Base-by-base conservation (phyloP, 306 rosid species). In the Hippophae rhamnoides region DNA sequence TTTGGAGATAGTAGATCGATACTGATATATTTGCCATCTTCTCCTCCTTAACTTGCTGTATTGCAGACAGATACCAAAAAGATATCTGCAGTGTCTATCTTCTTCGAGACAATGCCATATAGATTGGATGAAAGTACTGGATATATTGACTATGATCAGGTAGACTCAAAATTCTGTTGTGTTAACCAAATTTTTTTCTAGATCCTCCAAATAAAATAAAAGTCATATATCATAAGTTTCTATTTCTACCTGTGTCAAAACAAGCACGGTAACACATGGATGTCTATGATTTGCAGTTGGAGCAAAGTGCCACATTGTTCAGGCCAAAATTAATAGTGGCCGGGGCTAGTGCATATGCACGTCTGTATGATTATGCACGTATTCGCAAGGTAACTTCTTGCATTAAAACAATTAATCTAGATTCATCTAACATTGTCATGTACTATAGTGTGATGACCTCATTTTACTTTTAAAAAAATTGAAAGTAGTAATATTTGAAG, bases 301-400 rank as follows among this genome's bases (percentile, higher is more conserved):
- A 84, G 84, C 74, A 65, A 67, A 75, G 84, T 56, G 94, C 97
- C 48, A 58, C 85, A 60, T 82, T 90, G 54, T 90, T 84, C 81
- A 73, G 97, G 83, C 97, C 97, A 64, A 90, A 90, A 77, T 58
- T 90, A 64, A 90, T 90, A 53, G 95, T 90, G 59, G 95, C 97
- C 14, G 97, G 97, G 60, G 97, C 97, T 47, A 90, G 97, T 69
- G 97, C 97, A 65, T 86, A 90, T 81, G 97, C 97, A 51, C 90
- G 97, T 43, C 70, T 90, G 53, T 90, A 90, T 72, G 95, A 90
- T 49, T 90, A 90, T 73, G 97, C 72, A 23, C 90, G 84, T 49
- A 78, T 90, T 53, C 95, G 97, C 76, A 82, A 90, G 97, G 97
- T 84, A 77, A 73, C 41, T 47, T 46, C 47, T 31, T 4, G 38